Evolutionary conservation across 2,329 filamentous ascomycete species (phyloP).

Genomic region (Aspergillus neoniger): DNA sequence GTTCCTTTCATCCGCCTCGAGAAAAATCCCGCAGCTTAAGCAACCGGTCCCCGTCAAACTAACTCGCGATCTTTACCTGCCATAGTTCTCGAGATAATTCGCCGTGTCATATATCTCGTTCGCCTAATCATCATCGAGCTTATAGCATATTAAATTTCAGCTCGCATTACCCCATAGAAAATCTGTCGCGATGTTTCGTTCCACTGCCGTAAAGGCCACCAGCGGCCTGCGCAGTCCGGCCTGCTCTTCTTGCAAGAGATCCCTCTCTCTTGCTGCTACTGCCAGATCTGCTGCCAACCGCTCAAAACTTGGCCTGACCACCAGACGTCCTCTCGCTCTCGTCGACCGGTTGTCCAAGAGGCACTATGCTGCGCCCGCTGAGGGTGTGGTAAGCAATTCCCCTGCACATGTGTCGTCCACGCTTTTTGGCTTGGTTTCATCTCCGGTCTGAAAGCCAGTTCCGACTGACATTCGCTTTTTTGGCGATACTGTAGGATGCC

Average conservation of each 20-base stretch:
- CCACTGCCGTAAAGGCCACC: conserved; percentile 43
- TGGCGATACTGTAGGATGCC: conserved; percentile 60
- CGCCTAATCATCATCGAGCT: background rate
- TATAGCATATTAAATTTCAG: background rate
- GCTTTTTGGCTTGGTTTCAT: background rate
- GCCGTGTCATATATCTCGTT: conserved; percentile 3
- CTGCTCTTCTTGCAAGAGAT: conserved; percentile 35
- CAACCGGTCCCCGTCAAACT: conserved; percentile 7
- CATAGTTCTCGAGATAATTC: conserved; percentile 7
- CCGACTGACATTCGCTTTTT: conserved; percentile 28
- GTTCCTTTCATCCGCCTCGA: conserved; percentile 25
- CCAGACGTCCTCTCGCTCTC: conserved; percentile 47
- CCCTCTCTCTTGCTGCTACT: conserved; percentile 36
- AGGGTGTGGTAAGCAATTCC: conserved; percentile 59
- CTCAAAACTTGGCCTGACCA: conserved; percentile 40
- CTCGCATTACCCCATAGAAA: conserved; percentile 17
- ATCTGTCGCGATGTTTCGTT: conserved; percentile 43
- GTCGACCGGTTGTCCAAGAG: conserved; percentile 46
- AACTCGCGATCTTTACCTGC: conserved; percentile 1
- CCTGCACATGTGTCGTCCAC: background rate
- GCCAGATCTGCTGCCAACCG: conserved; percentile 29
- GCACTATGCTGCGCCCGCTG: conserved; percentile 60
- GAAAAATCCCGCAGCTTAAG: conserved; percentile 21
- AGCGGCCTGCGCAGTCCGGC: conserved; percentile 40
- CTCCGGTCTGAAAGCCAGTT: background rate